A percentile compares a stretch with the other conserved stretches of the same genome.
These are phyloP conservation scores for Colletotrichum acutatum DNA, from an alignment of 2,329 filamentous ascomycete genomes.

Conservation along the genomic window DNA sequence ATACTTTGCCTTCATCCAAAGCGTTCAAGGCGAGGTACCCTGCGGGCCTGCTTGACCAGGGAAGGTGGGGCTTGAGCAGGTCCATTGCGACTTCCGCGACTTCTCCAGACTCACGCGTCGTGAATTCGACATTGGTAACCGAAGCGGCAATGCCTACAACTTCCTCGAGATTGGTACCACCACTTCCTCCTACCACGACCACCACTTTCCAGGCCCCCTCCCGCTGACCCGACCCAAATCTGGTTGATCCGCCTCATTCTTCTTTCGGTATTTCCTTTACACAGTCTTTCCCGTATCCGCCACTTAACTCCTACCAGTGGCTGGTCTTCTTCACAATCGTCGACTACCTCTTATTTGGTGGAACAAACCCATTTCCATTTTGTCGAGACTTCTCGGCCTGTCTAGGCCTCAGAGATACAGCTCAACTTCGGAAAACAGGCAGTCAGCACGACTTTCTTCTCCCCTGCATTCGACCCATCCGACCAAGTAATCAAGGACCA, in stretches of 20 bases:
- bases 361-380: not conserved
- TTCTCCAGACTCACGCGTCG: constrained; percentile 1
- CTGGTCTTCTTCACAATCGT: not conserved
- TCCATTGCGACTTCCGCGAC: not conserved
- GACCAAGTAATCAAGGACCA: not conserved
- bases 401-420: not conserved
- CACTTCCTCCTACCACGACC: not conserved
- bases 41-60: not conserved
- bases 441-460: not conserved
- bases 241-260: not conserved
- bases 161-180: not conserved
- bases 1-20: not conserved
- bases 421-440: not conserved
- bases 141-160: not conserved
- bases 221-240: too few relatives aligned
- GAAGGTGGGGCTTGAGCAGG: constrained; percentile 6
- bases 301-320: not conserved
- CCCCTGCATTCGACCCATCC: not conserved
- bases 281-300: not conserved
- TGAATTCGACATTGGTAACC: not conserved
- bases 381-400: not conserved
- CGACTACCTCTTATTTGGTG: not conserved
- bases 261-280: not conserved
- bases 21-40: not conserved
- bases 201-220: not conserved